Base-by-base conservation (phyloP, 768 basidiomycete genomes). In the Cantharellus cinnabarinus region DNA sequence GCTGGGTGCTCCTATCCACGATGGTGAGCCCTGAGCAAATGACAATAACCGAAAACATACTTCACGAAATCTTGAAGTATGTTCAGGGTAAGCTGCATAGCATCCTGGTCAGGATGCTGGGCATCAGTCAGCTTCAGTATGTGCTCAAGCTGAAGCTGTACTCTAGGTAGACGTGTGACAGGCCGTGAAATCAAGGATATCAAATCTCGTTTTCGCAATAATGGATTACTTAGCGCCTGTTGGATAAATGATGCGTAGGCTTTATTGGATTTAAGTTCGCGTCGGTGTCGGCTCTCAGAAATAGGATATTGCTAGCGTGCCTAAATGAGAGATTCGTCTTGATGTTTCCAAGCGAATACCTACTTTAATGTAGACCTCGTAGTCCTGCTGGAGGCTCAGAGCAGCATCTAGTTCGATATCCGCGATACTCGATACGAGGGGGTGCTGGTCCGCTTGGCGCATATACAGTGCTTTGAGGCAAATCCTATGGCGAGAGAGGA, bases 161-260 rank as follows among this genome's bases (percentile, higher is more conserved):
- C 73, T 37, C 90, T 77, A 4, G 88, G 89, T 35, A 94, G 77
- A n/a, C 89, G 82, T 3, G 88, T 90, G 39, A 91, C 82, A 0
- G 90, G 89, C 3, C 90, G 77, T 7, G 85, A 87, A 35, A 93
- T 74, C 65, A 94, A 85, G 2, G 85, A 84, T 61, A 83, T 77
- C 51, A 89, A 69, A 65, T 89, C 88, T 52, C 85, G 80, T 67
- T 83, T 85, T 57, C 75, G 79, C 58, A 82, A 73, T 34, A 83
- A 77, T 7, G 81, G 78, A 62, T 89, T 79, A 50, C 73, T 73
- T 2, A 79, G 75, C 42, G 78, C 77, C 37, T 74, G 74, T 64
- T 81, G 76, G 38, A 87, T 71, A 65, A 89, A 88, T 20, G 70
- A 67, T 60, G 77, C 77, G 67, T 93, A 94, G 2, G 69, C 70